Conservation (phyloP, 1,284 basidiomycete genomes). For the Puccinia polysora region DNA sequence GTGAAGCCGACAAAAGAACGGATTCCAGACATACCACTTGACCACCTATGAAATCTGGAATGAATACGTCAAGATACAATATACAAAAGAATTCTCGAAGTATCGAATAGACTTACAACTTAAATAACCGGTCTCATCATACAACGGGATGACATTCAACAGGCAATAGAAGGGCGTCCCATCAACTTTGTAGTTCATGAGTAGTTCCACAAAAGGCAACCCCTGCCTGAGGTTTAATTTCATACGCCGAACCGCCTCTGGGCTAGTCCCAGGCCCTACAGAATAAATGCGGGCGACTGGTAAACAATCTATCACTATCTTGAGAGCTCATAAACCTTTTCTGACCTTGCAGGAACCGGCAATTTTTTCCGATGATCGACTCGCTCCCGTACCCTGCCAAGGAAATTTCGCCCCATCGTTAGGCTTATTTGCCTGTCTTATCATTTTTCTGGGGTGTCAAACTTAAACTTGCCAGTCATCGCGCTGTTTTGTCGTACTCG, state of each 20-base stretch:
- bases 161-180: slow-evolving; percentile 49
- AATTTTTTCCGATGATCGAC: slow-evolving; percentile 51
- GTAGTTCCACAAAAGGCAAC: slow-evolving; percentile 45
- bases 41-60: slow-evolving; percentile 30
- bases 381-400: slow-evolving; percentile 48
- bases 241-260: slow-evolving; percentile 27
- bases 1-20: too few species aligned
- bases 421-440: background rate
- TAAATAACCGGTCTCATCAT: slow-evolving; percentile 46
- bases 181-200: slow-evolving; percentile 50
- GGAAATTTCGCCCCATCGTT: background rate
- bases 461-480: slow-evolving; percentile 24
- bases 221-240: background rate
- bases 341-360: slow-evolving; percentile 44
- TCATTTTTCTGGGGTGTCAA: background rate
- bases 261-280: slow-evolving; percentile 34
- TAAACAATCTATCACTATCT: too few species aligned
- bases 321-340: too few species aligned
- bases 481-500: background rate
- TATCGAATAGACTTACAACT: slow-evolving; percentile 46
- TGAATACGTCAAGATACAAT: background rate
- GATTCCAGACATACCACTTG: slow-evolving; percentile 24
- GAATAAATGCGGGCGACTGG: too few species aligned
- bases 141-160: slow-evolving; percentile 49
- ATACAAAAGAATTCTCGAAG: background rate